phyloP scores from a whole-genome alignment of 768 basidiomycete genomes.

The Collybia sp. region DNA sequence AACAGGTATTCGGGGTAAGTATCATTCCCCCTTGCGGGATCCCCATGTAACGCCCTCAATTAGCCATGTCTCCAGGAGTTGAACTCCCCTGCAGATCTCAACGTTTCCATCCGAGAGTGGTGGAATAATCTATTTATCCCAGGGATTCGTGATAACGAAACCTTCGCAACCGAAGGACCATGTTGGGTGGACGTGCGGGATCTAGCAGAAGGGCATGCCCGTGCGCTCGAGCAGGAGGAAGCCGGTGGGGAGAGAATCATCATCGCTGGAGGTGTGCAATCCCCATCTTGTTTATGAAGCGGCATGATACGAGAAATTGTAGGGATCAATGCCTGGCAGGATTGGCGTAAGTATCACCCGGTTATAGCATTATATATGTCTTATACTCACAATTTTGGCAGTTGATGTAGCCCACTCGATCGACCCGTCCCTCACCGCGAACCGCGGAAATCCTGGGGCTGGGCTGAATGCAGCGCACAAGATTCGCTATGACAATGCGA shows the following conservation, averaged over 20 bases:
- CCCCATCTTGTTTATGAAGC: neutral
- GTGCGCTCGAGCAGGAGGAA: slow-evolving; percentile 37
- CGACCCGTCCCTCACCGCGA: neutral
- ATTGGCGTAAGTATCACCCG: neutral
- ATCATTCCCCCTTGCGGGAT: neutral
- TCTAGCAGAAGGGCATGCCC: slow-evolving; percentile 42
- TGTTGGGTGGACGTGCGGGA: slow-evolving; percentile 40
- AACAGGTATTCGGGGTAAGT: slow-evolving; percentile 27
- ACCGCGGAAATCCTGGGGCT: slow-evolving; percentile 17
- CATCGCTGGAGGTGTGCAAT: slow-evolving; percentile 10
- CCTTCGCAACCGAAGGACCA: neutral
- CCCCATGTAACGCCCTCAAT: neutral
- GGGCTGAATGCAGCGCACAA: slow-evolving; percentile 13
- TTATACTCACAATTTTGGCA: slow-evolving; percentile 2
- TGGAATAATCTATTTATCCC: too few species aligned
- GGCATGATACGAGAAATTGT: neutral
- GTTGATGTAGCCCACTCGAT: slow-evolving; percentile 26
- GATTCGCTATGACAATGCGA: slow-evolving; percentile 19
- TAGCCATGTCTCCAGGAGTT: neutral
- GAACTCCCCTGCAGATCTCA: neutral
- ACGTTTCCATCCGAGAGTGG: neutral
- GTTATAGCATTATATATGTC: neutral
- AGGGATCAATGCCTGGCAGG: neutral
- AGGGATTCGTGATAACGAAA: too few species aligned
- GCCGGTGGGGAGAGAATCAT: slow-evolving; percentile 46